A percentile compares a stretch with the other conserved stretches of the same genome.
Conservation (phyloP, 1,284 basidiomycete species). For the Fomitopsis betulina region DNA sequence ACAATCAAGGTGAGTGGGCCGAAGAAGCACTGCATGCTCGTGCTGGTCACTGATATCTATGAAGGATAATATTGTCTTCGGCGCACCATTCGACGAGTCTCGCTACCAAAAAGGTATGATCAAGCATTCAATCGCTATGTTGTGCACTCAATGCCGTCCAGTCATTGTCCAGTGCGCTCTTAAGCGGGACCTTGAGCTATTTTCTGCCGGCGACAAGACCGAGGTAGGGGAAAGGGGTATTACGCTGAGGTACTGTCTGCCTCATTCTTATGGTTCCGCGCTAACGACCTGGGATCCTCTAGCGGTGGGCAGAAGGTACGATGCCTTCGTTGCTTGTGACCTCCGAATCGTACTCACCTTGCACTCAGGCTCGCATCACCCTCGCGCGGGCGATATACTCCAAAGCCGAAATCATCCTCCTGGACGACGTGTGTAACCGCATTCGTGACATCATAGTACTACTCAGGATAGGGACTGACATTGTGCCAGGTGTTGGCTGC, state of each 20-base stretch:
- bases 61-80: conserved; percentile 42
- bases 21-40: background rate
- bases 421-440: conserved; percentile 48
- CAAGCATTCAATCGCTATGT: background rate
- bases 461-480: background rate
- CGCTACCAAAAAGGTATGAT: conserved; percentile 36
- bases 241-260: conserved; percentile 35
- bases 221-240: conserved; percentile 68
- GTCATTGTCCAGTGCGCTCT: conserved; percentile 61
- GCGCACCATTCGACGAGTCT: conserved; percentile 36
- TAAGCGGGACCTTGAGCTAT: conserved; percentile 57
- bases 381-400: conserved; percentile 72
- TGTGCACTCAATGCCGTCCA: conserved; percentile 5
- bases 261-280: background rate
- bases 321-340: too few relatives aligned
- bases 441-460: too few relatives aligned
- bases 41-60: background rate
- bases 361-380: conserved; percentile 59
- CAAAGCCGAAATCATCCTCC: conserved; percentile 52
- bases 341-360: background rate
- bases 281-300: conserved; percentile 9
- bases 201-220: conserved; percentile 70
- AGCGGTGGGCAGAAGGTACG: conserved; percentile 65
- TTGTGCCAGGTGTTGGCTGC: conserved; percentile 40
- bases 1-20: conserved; percentile 34